phyloP scores from a whole-genome alignment of 345 rosid genomes.

The Adansonia digitata region DNA sequence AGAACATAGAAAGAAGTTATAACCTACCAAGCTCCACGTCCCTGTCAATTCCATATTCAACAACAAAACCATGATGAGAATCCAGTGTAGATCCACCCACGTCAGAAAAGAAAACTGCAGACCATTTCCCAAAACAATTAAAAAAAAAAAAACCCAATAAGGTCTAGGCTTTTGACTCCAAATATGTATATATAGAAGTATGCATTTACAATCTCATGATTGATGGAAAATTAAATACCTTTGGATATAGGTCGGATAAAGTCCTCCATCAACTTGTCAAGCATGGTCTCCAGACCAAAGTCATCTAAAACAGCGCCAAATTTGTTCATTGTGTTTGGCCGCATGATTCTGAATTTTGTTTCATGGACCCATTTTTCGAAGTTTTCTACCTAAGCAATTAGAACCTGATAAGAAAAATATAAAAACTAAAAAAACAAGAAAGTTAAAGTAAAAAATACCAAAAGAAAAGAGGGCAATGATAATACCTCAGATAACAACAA shows the following conservation, averaged over 20 bases:
- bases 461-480: conserved; percentile 6
- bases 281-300: conserved; percentile 88
- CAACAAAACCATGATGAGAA: conserved; percentile 97
- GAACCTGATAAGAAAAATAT: conserved; percentile 39
- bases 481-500: conserved; percentile 70
- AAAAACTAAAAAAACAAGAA: conserved; percentile 22
- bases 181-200: not conserved
- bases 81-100: conserved; percentile 79
- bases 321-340: conserved; percentile 94
- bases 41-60: conserved; percentile 81
- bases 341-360: conserved; percentile 68
- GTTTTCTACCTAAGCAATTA: conserved; percentile 71
- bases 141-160: not conserved
- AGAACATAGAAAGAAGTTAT: conserved; percentile 9
- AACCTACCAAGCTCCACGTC: conserved; percentile 87
- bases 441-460: not conserved
- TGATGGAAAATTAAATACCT: conserved; percentile 34
- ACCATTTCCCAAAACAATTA: not conserved
- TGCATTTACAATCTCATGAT: not conserved
- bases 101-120: conserved; percentile 83
- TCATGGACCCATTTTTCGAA: conserved; percentile 83
- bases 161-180: not conserved
- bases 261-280: conserved; percentile 72
- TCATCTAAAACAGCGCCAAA: conserved; percentile 94
- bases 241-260: conserved; percentile 70